Evolutionary conservation across 176 grass and related monocot genomes (phyloP), one percentile per base, ranked within the genome.

Genomic region (Oryza longistaminata): DNA sequence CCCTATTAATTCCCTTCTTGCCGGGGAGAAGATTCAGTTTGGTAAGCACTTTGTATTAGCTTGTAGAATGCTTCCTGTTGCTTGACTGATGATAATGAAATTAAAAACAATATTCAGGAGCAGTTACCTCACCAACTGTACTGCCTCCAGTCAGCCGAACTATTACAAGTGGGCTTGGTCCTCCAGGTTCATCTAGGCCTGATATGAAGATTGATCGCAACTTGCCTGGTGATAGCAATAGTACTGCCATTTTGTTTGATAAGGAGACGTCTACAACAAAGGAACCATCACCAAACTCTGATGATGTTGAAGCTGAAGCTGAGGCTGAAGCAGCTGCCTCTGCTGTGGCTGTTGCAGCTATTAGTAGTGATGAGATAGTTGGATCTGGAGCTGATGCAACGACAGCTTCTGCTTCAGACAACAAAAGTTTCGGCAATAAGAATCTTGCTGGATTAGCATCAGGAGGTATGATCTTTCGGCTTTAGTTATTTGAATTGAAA

Each of bases 281-380:
- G 75, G 88, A 88, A 82, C 66, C 88, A 80, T 86, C 75, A 75
- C 13, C 60, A 11, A 90, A 77, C 84, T 43, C 91, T 6, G 76
- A 88, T 84, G 90, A 92, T 88, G 84, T 72, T 21, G 90, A 94
- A 64, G 87, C 86, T 64, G 87, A 86, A 74, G 88, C 91, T 73
- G 89, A 95, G 87, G 92, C 91, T 80, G 95, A 94, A 88, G 93
- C 93, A 78, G 96, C 93, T 92, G 96, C 96, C 84, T 96, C 93
- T 86, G 93, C 96, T 68, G 86, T 96, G 17, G 96, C 96, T 26
- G 96, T 94, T 60, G 96, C 96, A 66, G 96, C 93, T 86, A 99
- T 99, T 85, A 88, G 82, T 79, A 92, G 74, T 71, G 96, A 99
- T 87, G 96, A 99, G 66, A 76, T 88, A 25, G 81, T 82, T 88